Base-by-base conservation (phyloP, 1,284 basidiomycete species). In the Fomitiporia mediterranea region DNA sequence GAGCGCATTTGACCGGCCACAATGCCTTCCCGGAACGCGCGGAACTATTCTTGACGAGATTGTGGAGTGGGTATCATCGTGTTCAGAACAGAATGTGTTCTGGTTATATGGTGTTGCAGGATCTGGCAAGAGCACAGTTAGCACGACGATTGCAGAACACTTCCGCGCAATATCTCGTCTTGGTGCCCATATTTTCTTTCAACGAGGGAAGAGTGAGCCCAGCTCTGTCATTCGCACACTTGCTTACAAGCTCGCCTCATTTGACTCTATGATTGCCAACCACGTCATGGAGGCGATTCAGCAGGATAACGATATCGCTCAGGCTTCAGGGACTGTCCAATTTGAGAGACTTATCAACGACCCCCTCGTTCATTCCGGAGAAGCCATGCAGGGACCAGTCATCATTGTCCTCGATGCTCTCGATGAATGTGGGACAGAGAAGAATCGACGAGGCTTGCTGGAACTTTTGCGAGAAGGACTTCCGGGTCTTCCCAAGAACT, bases 361-460 rank as follows among this genome's bases (percentile, higher is more conserved):
- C 19, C 49, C 49, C 1, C 35, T 51, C 25, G 11, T 17, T 21
- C 19, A 11, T 11, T 4, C 39, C 25, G 37, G 21, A 13, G 4
- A 2, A 4, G 17, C 11, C 3, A 21, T 38, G 35, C 13, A n/a
- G 2, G 49, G 35, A 17, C 49, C 34, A 2, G 39, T 53, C 7
- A 30, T 53, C 23, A 46, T 46, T 27, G 30, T 53, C 23, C 25
- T 53, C 28, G 51, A 53, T 44, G 51, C 34, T 8, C 13, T 53
- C 6, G 51, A 53, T 28, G 51, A 53, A 53, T 51, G 34, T 27
- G 49, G 49, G 21, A n/a, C 30, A 11, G 23, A 13, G 17, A 17
- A 35, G 4, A 21, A 2, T 34, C 30, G 47, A 27, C 19, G 35
- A 8, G 49, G n/a, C 17, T 19, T 51, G 34, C n/a, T 37, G 5